Percentiles rank a stretch among this genome's conserved stretches.
Evolutionary conservation across 805 yeast genomes (phyloP).

Genomic region (Ogataea nonfermentans): DNA sequence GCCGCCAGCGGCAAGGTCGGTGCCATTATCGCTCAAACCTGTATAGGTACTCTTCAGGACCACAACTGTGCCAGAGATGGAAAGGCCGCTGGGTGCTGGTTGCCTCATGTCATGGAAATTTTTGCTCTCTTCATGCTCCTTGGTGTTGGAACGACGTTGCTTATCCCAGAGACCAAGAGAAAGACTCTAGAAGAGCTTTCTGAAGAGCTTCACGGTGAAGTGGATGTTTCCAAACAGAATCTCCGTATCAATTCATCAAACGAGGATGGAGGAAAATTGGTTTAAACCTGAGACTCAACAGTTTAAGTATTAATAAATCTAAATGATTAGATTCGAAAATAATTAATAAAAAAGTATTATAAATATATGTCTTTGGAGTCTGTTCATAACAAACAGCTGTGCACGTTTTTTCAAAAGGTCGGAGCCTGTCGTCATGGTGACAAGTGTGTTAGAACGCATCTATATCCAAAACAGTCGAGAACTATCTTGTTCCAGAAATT

Average conservation of each 20-base stretch:
- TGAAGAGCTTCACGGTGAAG: slow-evolving; percentile 81
- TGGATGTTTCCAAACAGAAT: slow-evolving; percentile 38
- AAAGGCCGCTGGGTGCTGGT: slow-evolving; percentile 62
- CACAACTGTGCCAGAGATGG: slow-evolving; percentile 66
- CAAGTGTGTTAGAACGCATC: slow-evolving; percentile 74
- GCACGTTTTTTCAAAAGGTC: slow-evolving; percentile 65
- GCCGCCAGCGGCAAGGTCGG: slow-evolving; percentile 93
- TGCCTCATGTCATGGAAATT: slow-evolving; percentile 91
- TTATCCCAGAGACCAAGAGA: slow-evolving; percentile 90
- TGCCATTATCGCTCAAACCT: slow-evolving; percentile 88
- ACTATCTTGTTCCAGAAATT: slow-evolving; percentile 66
- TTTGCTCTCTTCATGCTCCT: slow-evolving; percentile 88
- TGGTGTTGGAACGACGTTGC: slow-evolving; percentile 63
- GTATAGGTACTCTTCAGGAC: slow-evolving; percentile 78
- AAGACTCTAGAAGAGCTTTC: slow-evolving; percentile 81
- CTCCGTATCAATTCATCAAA: slow-evolving; percentile 21
- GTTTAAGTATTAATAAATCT: too few relatives aligned
- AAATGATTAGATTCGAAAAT: too few relatives aligned
- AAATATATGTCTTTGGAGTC: slow-evolving; percentile 1
- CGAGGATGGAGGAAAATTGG: slow-evolving; percentile 29
- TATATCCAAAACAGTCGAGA: slow-evolving; percentile 60
- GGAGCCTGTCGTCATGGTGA: slow-evolving; percentile 96
- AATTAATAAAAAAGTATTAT: neutral
- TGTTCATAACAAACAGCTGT: slow-evolving; percentile 16
- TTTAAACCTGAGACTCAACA: slow-evolving; percentile 8